These are phyloP conservation scores for Paraphysoderma sedebokerense DNA, from an alignment of 371 early-diverging fungal genomes.

Conservation along the genomic window DNA sequence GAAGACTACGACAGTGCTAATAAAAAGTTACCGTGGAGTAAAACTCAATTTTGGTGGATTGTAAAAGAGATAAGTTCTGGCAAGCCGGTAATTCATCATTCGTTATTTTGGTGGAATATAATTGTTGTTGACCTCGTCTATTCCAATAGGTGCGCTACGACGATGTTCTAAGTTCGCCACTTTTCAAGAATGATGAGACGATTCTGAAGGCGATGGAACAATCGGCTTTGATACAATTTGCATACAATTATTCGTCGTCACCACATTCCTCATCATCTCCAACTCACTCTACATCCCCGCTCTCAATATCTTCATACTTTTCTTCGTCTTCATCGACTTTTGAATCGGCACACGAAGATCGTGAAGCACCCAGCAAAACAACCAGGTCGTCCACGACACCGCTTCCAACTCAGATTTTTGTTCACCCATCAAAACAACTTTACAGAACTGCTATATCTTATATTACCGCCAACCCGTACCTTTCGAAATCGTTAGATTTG, in stretches of 20 bases:
- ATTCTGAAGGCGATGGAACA: slow-evolving; percentile 69
- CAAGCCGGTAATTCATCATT: too few relatives aligned
- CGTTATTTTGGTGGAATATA: too few relatives aligned
- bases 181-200: slow-evolving; percentile 60
- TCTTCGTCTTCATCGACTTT: background rate
- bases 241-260: background rate
- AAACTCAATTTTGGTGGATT: too few relatives aligned
- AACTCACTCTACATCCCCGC: background rate
- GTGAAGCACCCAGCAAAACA: slow-evolving; percentile 36
- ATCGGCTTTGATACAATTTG: background rate
- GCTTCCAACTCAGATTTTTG: too few relatives aligned
- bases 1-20: too few relatives aligned
- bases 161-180: slow-evolving; percentile 47
- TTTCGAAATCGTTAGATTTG: slow-evolving; percentile 62
- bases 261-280: too few relatives aligned
- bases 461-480: slow-evolving; percentile 42
- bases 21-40: too few relatives aligned
- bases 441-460: slow-evolving; percentile 54
- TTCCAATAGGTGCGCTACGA: too few relatives aligned
- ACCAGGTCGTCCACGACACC: too few relatives aligned
- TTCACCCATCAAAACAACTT: slow-evolving; percentile 68
- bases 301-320: background rate
- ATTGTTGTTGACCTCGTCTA: too few relatives aligned
- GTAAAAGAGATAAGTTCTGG: too few relatives aligned
- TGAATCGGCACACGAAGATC: background rate